Evolutionary conservation across 108 stramenopile genomes (phyloP).

Genomic region (Epipyxis sp.): DNA sequence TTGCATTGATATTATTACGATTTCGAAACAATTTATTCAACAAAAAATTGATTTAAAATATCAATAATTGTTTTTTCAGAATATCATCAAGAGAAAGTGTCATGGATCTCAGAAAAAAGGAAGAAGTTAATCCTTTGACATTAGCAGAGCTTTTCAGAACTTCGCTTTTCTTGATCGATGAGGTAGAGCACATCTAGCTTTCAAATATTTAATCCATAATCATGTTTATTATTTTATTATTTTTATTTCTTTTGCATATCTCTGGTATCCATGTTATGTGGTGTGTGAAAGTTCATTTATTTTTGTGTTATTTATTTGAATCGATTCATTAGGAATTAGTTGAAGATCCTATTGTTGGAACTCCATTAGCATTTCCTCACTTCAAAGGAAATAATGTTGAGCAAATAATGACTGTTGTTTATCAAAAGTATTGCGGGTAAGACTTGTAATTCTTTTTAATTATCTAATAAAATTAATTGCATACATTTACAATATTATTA

Average conservation of each 20-base stretch:
- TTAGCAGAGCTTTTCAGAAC: slow-evolving; percentile 11
- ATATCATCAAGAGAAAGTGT: background rate
- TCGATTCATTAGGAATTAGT: background rate
- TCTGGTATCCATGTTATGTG: no score
- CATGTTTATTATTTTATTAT: no score
- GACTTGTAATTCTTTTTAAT: background rate
- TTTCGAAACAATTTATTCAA: background rate
- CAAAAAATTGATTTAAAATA: background rate
- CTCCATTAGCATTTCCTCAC: slow-evolving; percentile 10
- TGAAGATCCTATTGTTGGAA: background rate
- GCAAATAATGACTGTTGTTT: slow-evolving; percentile 4
- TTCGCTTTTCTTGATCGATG: slow-evolving; percentile 16
- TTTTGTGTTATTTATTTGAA: background rate
- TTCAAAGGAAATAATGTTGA: background rate
- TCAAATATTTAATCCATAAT: no score
- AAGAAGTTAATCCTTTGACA: background rate
- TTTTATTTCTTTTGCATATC: no score
- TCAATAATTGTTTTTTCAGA: background rate
- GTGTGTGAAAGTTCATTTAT: background rate
- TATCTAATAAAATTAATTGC: background rate
- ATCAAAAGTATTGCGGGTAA: slow-evolving; percentile 11
- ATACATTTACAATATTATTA: background rate
- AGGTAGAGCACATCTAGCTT: no score
- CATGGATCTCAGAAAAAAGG: background rate
- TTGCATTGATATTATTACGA: background rate